Base-by-base conservation (phyloP, 2,329 filamentous ascomycete species). In the Trichophyton verrucosum region DNA sequence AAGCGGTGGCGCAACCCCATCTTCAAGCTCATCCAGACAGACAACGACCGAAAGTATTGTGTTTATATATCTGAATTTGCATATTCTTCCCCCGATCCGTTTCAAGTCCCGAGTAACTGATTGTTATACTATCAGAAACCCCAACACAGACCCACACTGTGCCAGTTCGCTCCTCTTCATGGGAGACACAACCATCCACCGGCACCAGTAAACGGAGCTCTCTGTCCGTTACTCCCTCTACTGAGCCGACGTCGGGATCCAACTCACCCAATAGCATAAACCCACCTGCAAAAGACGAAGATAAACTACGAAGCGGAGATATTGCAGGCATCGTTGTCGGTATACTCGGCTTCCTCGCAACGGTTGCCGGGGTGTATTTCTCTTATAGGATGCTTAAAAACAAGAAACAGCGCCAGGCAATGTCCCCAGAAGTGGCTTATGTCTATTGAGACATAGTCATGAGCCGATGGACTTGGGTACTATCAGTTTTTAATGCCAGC, bases 281-380 rank as follows among this genome's bases (percentile, higher is more conserved):
- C n/a, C 9, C 6, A 17, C 7, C 44, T 20, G n/a, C 2, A n/a
- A 27, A 33, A 17, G 27, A 5, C 3, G 24, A 27, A 17, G 24
- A 56, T 15, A 56, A 33, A 20, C 24, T 33, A 17, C n/a, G 33
- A 27, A 17, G 17, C 11, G 51, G 51, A 17, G 51, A 56, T 1
- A 33, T 56, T 33, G 51, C 33, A 27, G 51, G 51, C 33, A 56
- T 56, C n/a, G 33, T 56, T n/a, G 51, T 56, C 11, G 51, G 51
- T 56, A 27, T 56, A 33, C 24, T 56, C 2, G 51, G 27, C 15
- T 56, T 56, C 17, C 13, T 56, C n/a, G 51, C 51, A 38, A 56
- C 51, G 1, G 51, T 27, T 56, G 20, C 33, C n/a, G 51, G 51
- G 9, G 27, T 38, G 15, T 56, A 38, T 33, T 27, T 56, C 51